Evolutionary conservation across 208 protist genomes (phyloP).

Genomic region (Strigomonas culicis): DNA sequence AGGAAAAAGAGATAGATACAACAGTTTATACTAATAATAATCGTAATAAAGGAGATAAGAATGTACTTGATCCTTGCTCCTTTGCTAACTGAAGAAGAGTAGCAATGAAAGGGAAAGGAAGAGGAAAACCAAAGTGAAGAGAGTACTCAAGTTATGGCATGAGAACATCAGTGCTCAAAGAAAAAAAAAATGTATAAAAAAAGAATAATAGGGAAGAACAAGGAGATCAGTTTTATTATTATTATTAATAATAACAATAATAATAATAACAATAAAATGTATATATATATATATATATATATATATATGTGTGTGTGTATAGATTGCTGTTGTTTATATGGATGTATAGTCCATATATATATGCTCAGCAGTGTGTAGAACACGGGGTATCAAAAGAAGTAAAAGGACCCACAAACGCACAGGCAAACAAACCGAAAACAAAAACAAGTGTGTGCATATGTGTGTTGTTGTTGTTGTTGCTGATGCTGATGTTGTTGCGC

Average conservation of each 20-base stretch:
- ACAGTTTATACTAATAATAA: too few species aligned
- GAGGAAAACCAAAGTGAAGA: constrained; percentile 7
- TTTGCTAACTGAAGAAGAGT: too few species aligned
- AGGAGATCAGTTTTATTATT: neutral
- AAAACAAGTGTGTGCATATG: neutral
- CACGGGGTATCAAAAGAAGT: neutral
- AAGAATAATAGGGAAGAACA: constrained; percentile 11
- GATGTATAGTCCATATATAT: neutral
- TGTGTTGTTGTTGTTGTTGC: neutral
- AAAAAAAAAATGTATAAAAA: constrained; percentile 17
- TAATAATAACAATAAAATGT: neutral
- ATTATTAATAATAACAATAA: neutral
- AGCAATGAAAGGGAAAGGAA: constrained; percentile 3
- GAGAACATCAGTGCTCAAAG: neutral
- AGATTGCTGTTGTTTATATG: too few species aligned
- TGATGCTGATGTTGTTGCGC: too few species aligned
- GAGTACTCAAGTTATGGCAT: neutral
- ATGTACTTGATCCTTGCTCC: too few species aligned
- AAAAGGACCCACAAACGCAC: neutral
- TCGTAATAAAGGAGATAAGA: too few species aligned
- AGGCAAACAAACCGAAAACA: neutral
- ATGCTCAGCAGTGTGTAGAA: neutral
- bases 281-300: too few species aligned
- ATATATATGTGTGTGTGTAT: too few species aligned
- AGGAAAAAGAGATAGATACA: too few species aligned